phyloP scores from a whole-genome alignment of 495 filamentous ascomycete genomes.

The Aspergillus ostianus region DNA sequence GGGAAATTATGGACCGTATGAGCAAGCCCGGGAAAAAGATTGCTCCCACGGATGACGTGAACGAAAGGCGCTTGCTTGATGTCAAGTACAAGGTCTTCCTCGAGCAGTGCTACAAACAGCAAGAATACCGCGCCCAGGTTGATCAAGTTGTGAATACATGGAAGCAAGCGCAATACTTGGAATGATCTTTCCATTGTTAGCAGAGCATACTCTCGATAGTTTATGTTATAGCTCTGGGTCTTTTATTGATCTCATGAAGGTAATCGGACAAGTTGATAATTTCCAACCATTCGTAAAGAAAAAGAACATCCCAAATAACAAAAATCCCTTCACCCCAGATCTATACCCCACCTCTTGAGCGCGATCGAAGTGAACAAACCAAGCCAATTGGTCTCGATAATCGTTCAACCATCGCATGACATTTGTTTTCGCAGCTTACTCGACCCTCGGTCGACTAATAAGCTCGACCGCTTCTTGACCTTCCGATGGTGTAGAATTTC shows the following conservation, averaged over 20 bases:
- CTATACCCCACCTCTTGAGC: not conserved
- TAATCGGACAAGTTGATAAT: not conserved
- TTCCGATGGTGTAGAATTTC: conserved; percentile 43
- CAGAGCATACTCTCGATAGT: too few species aligned
- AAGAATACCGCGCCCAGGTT: conserved; percentile 59
- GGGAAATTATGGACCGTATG: conserved; percentile 97
- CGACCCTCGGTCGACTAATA: conserved; percentile 18
- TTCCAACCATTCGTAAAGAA: not conserved
- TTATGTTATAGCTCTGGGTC: too few species aligned
- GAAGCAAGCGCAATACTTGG: conserved; percentile 14
- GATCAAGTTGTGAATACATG: conserved; percentile 56
- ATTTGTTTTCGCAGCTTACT: not conserved
- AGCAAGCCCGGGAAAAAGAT: conserved; percentile 88
- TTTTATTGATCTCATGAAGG: too few species aligned
- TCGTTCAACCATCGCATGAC: not conserved
- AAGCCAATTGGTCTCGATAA: not conserved
- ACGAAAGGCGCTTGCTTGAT: conserved; percentile 74
- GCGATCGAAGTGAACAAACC: not conserved
- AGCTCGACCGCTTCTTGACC: conserved; percentile 30
- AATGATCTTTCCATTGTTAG: too few species aligned
- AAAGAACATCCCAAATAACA: not conserved
- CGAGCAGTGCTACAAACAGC: conserved; percentile 61
- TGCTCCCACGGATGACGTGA: conserved; percentile 62
- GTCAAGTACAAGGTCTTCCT: conserved; percentile 79
- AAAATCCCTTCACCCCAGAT: not conserved